Evolutionary conservation across 495 filamentous ascomycete species (phyloP), one percentile per base, ranked within the genome.

Genomic region (Barbatosphaeria neglecta): DNA sequence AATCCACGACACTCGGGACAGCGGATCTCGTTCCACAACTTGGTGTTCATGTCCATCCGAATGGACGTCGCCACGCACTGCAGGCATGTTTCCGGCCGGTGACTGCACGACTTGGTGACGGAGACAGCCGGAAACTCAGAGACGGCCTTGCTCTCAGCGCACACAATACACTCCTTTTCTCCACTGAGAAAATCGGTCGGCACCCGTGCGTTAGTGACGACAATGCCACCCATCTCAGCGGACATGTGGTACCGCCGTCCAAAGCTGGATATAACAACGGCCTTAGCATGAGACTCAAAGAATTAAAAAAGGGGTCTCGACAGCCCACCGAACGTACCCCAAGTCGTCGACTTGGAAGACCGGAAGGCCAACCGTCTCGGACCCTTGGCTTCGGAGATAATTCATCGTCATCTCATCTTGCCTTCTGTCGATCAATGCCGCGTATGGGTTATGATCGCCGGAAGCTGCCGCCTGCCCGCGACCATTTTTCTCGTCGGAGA

Each of bases 1-100:
- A 38, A 18, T 4, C 45, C 49, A 11, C 43, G 11, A 25, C 63
- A 68, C 28, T 65, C 63, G 0, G 65, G 62, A 37, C 65, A 68
- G 15, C 19, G 37, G 31, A 60, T 48, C 13, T 56, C 47, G 24
- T 53, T 55, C 48, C 50, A 54, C 2, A 54, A 19, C 8, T 37
- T 47, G 44, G 23, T 48, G n/a, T 42, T 31, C 13, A 65, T 37
- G 37, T 63, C 51, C 22, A 56, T 44, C 7, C 44, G 41, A 18
- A 68, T 60, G 6, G 43, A 59, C 1, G 43, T 35, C 1, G 47
- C 48, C 9, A 65, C 15, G 44, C 63, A 68, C 8, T 48, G 46
- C 19, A 51, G 45, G 35, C 65, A 68, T 20, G 55, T 49, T 0
- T 28, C 38, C 0, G 58, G 52, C 1, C 28, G 1, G 46, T 68